phyloP scores from a whole-genome alignment of 495 filamentous ascomycete genomes.

The Hamigera avellanea region DNA sequence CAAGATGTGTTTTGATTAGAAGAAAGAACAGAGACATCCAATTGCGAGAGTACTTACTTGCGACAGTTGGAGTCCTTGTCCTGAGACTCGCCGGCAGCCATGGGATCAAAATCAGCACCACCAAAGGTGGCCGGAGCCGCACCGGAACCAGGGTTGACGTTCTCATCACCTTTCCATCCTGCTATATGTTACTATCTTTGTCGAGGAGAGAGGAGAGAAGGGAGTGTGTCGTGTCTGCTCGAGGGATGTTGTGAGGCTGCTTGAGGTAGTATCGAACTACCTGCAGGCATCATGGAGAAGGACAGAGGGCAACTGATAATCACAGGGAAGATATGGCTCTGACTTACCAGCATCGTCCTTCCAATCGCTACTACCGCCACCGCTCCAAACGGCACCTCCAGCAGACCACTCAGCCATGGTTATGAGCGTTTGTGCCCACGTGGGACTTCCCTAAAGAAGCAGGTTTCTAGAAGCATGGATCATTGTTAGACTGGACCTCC shows the following conservation, averaged over 20 bases:
- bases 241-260: too few relatives aligned
- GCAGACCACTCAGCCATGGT: constrained; percentile 5
- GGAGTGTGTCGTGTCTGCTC: constrained; percentile 1
- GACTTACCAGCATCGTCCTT: neutral
- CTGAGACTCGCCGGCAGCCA: constrained; percentile 6
- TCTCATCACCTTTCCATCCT: constrained; percentile 9
- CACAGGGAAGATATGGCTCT: neutral
- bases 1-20: constrained; percentile 1
- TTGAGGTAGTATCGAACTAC: neutral
- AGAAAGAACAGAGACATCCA: neutral
- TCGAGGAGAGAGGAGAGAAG: constrained; percentile 1
- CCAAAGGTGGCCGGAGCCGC: neutral
- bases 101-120: constrained; percentile 1
- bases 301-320: neutral
- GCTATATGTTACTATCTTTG: neutral
- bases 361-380: neutral
- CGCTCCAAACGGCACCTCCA: neutral
- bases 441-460: neutral
- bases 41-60: constrained; percentile 23
- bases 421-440: neutral
- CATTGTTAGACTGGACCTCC: too few relatives aligned
- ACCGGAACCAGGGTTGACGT: constrained; percentile 5
- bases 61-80: constrained; percentile 27
- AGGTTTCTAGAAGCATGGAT: neutral
- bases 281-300: too few relatives aligned